Base-by-base conservation (phyloP, 2,329 filamentous ascomycete genomes). In the Colletotrichum phormii region DNA sequence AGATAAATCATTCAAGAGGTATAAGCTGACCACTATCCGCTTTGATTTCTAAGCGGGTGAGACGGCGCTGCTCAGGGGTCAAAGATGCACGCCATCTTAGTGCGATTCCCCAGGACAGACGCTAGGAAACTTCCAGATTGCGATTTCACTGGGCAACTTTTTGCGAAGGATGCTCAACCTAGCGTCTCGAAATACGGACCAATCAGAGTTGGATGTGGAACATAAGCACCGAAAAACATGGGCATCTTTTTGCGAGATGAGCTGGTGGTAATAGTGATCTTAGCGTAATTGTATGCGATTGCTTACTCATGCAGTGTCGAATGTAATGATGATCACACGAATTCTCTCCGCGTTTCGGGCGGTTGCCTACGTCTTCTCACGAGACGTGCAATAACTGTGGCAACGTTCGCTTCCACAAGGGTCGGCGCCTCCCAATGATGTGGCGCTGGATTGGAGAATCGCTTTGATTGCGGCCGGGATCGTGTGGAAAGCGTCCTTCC, bases 41-140 rank as follows among this genome's bases (percentile, higher is more conserved):
- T 15, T 53, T 63, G 60, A 63, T 63, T 63, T n/a, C 18, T 63
- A 63, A 63, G 42, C 58, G 9, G 58, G 15, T 11, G 24, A 29
- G 26, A 33, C 26, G 5, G 11, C 29, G 24, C 26, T 31, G 26
- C 26, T n/a, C 13, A 26, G 26, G 54, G 54, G 15, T 33, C 15
- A 18, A n/a, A 12, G 13, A 22, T 22, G 37, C 26, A n/a, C n/a
- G 37, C n/a, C 33, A 59, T 59, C n/a, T 22, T 62, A 11, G 42
- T 11, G 42, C 42, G 3, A 49, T n/a, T n/a, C 42, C 11, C n/a
- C 26, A 13, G 18, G 26, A 11, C 11, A 33, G 9, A 31, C 60
- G 46, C 60, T 63, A 63, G 60, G 60, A n/a, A 35, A 22, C 12
- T 51, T 63, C 29, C 46, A n/a, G 31, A 18, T 53, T 4, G 4